A percentile compares a stretch with the other conserved stretches of the same genome.
Conservation (phyloP, 331 rosid species). For the Acacia concinna region DNA sequence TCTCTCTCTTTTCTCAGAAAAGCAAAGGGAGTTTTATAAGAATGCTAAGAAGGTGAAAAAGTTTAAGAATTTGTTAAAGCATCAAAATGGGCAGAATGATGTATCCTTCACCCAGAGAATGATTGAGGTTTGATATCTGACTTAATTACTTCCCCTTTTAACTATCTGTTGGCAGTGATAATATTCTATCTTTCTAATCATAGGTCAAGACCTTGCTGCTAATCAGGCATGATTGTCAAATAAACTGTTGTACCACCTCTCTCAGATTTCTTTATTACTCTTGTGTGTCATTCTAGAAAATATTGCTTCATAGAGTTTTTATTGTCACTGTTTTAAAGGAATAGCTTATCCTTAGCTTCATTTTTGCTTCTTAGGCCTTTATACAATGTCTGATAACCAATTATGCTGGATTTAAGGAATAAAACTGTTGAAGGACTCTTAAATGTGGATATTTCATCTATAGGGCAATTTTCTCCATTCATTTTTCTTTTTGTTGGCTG, state of each 20-base stretch:
- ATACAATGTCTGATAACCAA: background rate
- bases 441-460: background rate
- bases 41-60: slow-evolving; percentile 81
- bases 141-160: background rate
- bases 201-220: background rate
- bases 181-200: background rate
- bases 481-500: slow-evolving; percentile 14
- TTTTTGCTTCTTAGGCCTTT: background rate
- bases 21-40: slow-evolving; percentile 74
- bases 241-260: background rate
- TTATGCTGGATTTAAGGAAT: background rate
- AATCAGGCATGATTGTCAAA: slow-evolving; percentile 16
- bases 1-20: slow-evolving; percentile 53
- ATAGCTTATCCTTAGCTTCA: background rate
- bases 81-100: slow-evolving; percentile 44
- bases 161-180: background rate
- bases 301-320: background rate
- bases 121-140: slow-evolving; percentile 52
- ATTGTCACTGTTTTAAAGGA: background rate
- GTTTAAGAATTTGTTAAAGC: slow-evolving; percentile 71
- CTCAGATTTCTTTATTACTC: background rate
- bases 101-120: slow-evolving; percentile 25
- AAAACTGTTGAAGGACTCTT: background rate
- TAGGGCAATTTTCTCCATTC: background rate
- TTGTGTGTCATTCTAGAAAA: background rate